A percentile compares a stretch with the other conserved stretches of the same genome.
These are phyloP conservation scores for Acanthamoeba culbertsoni DNA, from an alignment of 208 protist genomes.

Conservation along the genomic window DNA sequence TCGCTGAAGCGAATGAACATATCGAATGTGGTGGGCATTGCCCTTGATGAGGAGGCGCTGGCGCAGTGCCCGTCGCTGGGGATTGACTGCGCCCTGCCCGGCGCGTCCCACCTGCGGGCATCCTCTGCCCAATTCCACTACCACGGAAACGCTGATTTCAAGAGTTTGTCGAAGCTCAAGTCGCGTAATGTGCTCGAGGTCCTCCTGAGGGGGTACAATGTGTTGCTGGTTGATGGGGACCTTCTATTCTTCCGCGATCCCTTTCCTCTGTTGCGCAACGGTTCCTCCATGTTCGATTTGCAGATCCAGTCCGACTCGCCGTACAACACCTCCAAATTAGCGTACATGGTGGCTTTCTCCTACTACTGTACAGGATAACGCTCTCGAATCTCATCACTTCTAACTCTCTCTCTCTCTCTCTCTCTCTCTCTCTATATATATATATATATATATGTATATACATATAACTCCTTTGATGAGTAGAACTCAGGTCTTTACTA, in stretches of 20 bases:
- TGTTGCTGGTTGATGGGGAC: background rate
- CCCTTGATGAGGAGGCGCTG: background rate
- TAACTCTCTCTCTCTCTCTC: background rate
- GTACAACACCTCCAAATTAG: background rate
- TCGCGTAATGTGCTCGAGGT: slow-evolving; percentile 32
- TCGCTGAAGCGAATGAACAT: background rate
- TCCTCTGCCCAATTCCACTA: background rate
- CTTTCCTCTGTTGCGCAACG: background rate
- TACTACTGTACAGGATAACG: background rate
- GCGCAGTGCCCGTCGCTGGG: background rate
- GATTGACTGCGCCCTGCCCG: background rate
- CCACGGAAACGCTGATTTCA: slow-evolving; percentile 23
- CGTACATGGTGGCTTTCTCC: background rate
- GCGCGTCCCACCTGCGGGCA: background rate
- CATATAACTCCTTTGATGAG: too few relatives aligned
- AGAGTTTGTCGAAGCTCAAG: slow-evolving; percentile 20
- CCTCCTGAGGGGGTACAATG: background rate
- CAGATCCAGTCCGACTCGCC: slow-evolving; percentile 29
- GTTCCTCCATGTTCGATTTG: background rate
- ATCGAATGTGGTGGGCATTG: background rate
- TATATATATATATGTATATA: too few relatives aligned
- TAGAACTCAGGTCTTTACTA: slow-evolving; percentile 4
- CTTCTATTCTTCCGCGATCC: background rate
- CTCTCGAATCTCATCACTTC: background rate
- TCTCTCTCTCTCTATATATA: too few relatives aligned